Percentiles rank a stretch among this genome's conserved stretches.
Conservation (phyloP, 345 rosid genomes). For the Citrus hindsii region DNA sequence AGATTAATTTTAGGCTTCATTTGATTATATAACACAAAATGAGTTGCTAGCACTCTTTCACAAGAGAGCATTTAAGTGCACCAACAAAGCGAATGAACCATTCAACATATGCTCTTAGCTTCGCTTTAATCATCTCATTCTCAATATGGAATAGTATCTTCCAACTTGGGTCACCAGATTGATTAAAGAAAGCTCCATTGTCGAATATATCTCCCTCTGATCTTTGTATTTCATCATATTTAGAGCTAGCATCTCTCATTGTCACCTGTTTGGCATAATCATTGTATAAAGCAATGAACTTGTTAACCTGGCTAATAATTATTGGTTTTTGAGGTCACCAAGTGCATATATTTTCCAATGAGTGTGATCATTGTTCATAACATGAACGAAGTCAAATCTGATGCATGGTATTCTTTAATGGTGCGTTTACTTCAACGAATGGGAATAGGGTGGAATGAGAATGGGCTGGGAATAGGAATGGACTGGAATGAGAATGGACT, state of each 20-base stretch:
- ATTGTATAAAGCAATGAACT: slow-evolving; percentile 58
- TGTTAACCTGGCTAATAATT: slow-evolving; percentile 70
- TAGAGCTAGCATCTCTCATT: slow-evolving; percentile 39
- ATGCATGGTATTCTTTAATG: neutral
- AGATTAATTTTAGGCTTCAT: too few relatives aligned
- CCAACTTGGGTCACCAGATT: slow-evolving; percentile 38
- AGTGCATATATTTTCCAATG: slow-evolving; percentile 45
- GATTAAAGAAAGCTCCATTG: slow-evolving; percentile 56
- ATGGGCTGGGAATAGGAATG: too few relatives aligned
- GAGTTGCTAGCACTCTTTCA: slow-evolving; percentile 1
- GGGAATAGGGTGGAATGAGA: fast-evolving
- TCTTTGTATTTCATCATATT: slow-evolving; percentile 45
- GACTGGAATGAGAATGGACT: too few relatives aligned
- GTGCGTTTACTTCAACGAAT: too few relatives aligned
- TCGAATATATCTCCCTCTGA: slow-evolving; percentile 58
- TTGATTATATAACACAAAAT: too few relatives aligned
- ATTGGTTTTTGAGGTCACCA: slow-evolving; percentile 62
- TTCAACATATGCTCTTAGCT: slow-evolving; percentile 24
- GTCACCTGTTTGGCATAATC: slow-evolving; percentile 51
- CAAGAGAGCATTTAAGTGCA: slow-evolving; percentile 30
- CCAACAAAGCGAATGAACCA: slow-evolving; percentile 38
- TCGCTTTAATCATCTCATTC: slow-evolving; percentile 30
- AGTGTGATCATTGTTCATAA: slow-evolving; percentile 76
- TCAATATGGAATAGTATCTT: neutral
- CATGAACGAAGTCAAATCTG: slow-evolving; percentile 5